Evolutionary conservation across 495 filamentous ascomycete genomes (phyloP).

Genomic region (Penicillium diatomitis): DNA sequence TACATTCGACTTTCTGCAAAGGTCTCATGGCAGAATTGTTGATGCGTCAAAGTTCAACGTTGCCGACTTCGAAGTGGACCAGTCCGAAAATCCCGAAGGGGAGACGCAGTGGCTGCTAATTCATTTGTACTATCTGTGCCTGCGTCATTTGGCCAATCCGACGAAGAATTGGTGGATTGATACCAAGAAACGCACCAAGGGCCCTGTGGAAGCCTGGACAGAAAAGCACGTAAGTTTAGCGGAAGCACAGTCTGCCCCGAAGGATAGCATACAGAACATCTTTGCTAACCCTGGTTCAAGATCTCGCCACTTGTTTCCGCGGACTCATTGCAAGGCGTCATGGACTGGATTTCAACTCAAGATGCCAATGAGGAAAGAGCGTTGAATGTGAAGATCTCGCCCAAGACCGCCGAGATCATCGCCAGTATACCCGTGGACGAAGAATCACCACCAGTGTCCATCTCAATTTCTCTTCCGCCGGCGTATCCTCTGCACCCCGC

Average conservation of each 20-base stretch:
- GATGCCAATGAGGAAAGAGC: constrained; percentile 56
- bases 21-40: constrained; percentile 55
- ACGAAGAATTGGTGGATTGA: constrained; percentile 85
- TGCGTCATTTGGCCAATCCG: constrained; percentile 65
- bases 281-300: constrained; percentile 13
- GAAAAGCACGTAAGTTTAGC: constrained; percentile 52
- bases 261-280: background rate
- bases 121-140: constrained; percentile 74
- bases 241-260: background rate
- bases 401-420: constrained; percentile 60
- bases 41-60: constrained; percentile 62
- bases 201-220: constrained; percentile 71
- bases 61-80: constrained; percentile 52
- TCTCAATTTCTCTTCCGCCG: constrained; percentile 67
- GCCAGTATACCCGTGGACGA: constrained; percentile 85
- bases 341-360: constrained; percentile 54
- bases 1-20: constrained; percentile 72
- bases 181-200: constrained; percentile 61
- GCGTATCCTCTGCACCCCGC: constrained; percentile 74
- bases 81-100: constrained; percentile 49
- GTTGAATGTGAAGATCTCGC: constrained; percentile 62
- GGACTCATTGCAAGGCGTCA: constrained; percentile 61
- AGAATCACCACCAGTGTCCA: constrained; percentile 63
- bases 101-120: constrained; percentile 75
- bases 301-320: constrained; percentile 75